Conservation (phyloP, 2,329 filamentous ascomycete species). For the Ophiostoma triangulosporum region DNA sequence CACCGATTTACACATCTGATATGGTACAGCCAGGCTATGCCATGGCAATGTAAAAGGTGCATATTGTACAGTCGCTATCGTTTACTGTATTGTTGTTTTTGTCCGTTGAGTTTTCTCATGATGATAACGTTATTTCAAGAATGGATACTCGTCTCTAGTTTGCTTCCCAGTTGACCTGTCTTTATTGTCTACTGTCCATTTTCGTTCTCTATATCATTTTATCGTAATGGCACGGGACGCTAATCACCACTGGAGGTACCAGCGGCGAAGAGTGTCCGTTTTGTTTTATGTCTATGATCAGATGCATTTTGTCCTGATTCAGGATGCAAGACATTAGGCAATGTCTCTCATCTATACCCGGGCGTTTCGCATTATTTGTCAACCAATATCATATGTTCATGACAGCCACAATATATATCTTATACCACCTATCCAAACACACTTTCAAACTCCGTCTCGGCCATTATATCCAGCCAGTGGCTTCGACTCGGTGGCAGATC, state of each 20-base stretch:
- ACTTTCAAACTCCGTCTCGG: conserved; percentile 8
- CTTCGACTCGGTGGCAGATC: conserved; percentile 16
- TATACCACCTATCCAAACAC: conserved; percentile 9
- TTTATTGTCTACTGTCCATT: background rate
- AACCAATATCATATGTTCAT: too few relatives aligned
- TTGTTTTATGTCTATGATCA: too few relatives aligned
- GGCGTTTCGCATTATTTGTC: too few relatives aligned
- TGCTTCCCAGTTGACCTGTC: too few relatives aligned
- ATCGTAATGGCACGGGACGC: background rate
- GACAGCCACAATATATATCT: too few relatives aligned
- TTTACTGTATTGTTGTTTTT: background rate
- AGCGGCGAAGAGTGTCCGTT: too few relatives aligned
- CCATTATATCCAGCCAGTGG: conserved; percentile 14
- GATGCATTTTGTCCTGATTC: too few relatives aligned
- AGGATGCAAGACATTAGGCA: too few relatives aligned
- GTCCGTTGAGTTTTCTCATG: background rate
- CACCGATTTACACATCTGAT: background rate
- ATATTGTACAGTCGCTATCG: background rate
- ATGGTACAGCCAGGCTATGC: background rate
- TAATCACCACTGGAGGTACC: background rate
- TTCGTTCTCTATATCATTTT: background rate
- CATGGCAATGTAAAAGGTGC: background rate
- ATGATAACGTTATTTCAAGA: too few relatives aligned
- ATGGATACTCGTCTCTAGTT: too few relatives aligned
- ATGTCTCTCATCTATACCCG: too few relatives aligned